Evolutionary conservation across 495 filamentous ascomycete species (phyloP).

Genomic region (Parathielavia appendiculata): DNA sequence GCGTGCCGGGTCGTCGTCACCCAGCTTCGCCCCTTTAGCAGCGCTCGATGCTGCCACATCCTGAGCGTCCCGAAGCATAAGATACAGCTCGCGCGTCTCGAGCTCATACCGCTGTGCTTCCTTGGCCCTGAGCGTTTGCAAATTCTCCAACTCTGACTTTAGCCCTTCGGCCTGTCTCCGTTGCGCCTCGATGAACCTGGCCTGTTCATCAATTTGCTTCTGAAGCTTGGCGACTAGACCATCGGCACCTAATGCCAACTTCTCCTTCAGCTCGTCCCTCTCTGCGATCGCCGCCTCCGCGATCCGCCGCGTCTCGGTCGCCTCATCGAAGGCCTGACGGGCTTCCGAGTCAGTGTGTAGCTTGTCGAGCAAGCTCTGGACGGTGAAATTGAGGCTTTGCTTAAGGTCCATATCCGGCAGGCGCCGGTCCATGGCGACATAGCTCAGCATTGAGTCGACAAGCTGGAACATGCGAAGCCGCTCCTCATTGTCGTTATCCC

Average conservation of each 20-base stretch:
- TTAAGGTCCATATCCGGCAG: conserved; percentile 96
- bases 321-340: conserved; percentile 83
- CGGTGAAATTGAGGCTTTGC: conserved; percentile 94
- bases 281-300: conserved; percentile 94
- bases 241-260: conserved; percentile 88
- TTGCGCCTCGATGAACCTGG: conserved; percentile 82
- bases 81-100: conserved; percentile 92
- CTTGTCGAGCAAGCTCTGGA: conserved; percentile 89
- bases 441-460: conserved; percentile 95
- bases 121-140: conserved; percentile 80
- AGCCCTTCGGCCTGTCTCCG: conserved; percentile 76
- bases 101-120: conserved; percentile 93
- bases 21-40: conserved; percentile 59
- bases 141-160: conserved; percentile 81
- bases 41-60: conserved; percentile 87
- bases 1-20: conserved; percentile 61
- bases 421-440: conserved; percentile 96
- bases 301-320: conserved; percentile 79
- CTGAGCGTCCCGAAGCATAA: conserved; percentile 97
- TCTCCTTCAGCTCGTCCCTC: conserved; percentile 91
- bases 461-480: conserved; percentile 95
- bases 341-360: conserved; percentile 96
- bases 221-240: conserved; percentile 90
- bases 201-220: conserved; percentile 87
- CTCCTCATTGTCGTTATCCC: conserved; percentile 90